A percentile compares a stretch with the other conserved stretches of the same genome.
These are phyloP conservation scores for Lactuca sativa DNA, from an alignment of 129 eudicot species.

Conservation along the genomic window DNA sequence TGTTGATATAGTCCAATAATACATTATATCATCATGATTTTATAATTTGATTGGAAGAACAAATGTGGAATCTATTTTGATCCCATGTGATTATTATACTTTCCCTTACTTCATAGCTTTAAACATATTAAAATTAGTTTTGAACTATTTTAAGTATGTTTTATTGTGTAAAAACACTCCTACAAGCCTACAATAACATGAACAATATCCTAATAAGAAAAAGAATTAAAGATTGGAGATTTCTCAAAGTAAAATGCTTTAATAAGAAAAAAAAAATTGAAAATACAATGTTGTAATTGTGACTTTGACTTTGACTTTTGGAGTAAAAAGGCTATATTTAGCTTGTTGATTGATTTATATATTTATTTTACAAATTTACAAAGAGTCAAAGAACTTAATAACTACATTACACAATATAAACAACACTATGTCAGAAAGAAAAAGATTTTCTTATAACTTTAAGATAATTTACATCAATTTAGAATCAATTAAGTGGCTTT, in stretches of 20 bases:
- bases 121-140: background rate
- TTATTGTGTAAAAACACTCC: no score
- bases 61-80: no score
- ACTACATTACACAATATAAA: conserved; percentile 15
- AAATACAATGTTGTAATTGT: background rate
- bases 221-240: no score
- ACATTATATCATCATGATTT: background rate
- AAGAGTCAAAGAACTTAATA: conserved; percentile 22
- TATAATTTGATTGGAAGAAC: no score
- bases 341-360: background rate
- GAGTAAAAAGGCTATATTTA: conserved; percentile 6
- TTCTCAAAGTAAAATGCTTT: background rate
- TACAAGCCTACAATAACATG: background rate
- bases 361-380: conserved; percentile 7
- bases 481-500: background rate
- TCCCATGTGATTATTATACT: no score
- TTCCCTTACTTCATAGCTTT: no score
- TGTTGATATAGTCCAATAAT: background rate
- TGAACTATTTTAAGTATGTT: background rate
- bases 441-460: conserved; percentile 16
- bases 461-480: conserved; percentile 26
- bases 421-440: conserved; percentile 16
- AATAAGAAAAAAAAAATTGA: no score
- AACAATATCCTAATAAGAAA: no score
- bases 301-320: background rate